Evolutionary conservation across 2,329 filamentous ascomycete genomes (phyloP), one percentile per base, ranked within the genome.

Genomic region (Trichoderma sp.): DNA sequence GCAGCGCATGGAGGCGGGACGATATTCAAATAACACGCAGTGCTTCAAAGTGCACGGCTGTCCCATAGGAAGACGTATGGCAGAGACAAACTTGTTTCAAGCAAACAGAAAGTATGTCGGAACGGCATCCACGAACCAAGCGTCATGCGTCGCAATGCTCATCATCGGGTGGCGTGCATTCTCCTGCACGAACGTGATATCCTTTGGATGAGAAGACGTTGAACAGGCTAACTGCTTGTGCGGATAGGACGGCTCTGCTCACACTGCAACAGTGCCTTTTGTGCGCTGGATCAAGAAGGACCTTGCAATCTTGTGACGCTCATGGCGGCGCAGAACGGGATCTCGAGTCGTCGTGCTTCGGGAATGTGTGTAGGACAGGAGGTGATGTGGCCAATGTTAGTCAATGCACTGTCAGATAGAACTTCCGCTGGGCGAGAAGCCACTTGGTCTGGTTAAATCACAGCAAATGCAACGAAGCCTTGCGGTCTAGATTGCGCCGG

Each of bases 401-500:
- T 39, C 41, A 45, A 55, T 30, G 34, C 43, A 39, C 43, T 4
- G 26, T 26, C 6, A 19, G 50, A 39, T 28, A 39, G 10, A 45
- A 19, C 34, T n/a, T 54, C 50, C 51, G 41, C 60, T 47, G 41
- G 50, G n/a, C 48, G 26, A 47, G 12, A 28, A 50, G 57, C 43
- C 50, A 34, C 19, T 26, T 39, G 51, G 26, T 24, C 14, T 39
- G 34, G 12, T 54, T 24, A 28, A 62, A 62, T 45, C 44, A 19
- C 21, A 51, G 58, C 58, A 61, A 30, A 62, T 52, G 54, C 48
- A 26, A 62, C 45, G 26, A 26, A 30, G n/a, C 26, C 34, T 26
- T 43, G 41, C 28, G 50, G 60, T 63, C 60, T 63, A 62, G 58
- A 62, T 62, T 43, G 45, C 51, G 21, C 26, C 14, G 17, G 44